Evolutionary conservation across 1,284 basidiomycete genomes (phyloP).

Genomic region (Sphaerobolus stellatus): DNA sequence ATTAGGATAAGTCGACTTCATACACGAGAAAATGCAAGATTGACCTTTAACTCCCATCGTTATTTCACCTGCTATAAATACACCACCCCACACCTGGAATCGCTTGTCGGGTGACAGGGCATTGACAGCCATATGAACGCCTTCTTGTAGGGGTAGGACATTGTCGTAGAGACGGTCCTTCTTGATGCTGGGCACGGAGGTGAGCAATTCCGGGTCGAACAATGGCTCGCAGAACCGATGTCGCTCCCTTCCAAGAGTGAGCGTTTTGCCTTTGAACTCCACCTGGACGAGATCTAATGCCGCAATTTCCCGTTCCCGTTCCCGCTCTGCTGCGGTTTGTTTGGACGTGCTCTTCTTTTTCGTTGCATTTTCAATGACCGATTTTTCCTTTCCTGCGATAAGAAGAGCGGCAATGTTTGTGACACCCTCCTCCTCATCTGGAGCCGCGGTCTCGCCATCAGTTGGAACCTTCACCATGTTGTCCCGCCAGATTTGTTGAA

Average conservation of each 20-base stretch:
- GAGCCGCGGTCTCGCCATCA: constrained; percentile 60
- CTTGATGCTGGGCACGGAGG: constrained; percentile 26
- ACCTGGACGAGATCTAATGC: constrained; percentile 77
- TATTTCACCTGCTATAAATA: constrained; percentile 84
- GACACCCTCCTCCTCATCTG: constrained; percentile 83
- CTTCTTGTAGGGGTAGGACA: constrained; percentile 57
- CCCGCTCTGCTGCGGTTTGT: constrained; percentile 75
- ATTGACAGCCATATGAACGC: constrained; percentile 58
- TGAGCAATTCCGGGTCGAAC: constrained; percentile 67
- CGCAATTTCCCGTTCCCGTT: constrained; percentile 76
- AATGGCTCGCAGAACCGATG: constrained; percentile 91
- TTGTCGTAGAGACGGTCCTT: constrained; percentile 16
- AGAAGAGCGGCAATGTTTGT: constrained; percentile 83
- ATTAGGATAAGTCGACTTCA: not conserved
- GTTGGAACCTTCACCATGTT: constrained; percentile 69
- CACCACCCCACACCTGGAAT: constrained; percentile 73
- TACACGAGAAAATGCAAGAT: constrained; percentile 21
- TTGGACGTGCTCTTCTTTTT: constrained; percentile 76
- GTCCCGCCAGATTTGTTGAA: constrained; percentile 57
- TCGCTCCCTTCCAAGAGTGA: constrained; percentile 83
- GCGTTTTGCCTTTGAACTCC: constrained; percentile 65
- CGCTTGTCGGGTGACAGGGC: constrained; percentile 64
- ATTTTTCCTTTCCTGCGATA: constrained; percentile 77
- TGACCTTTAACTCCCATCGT: constrained; percentile 75
- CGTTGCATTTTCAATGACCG: constrained; percentile 76